Evolutionary conservation across 306 rosid species (phyloP), one percentile per base, ranked within the genome.

Genomic region (Alnus glutinosa): DNA sequence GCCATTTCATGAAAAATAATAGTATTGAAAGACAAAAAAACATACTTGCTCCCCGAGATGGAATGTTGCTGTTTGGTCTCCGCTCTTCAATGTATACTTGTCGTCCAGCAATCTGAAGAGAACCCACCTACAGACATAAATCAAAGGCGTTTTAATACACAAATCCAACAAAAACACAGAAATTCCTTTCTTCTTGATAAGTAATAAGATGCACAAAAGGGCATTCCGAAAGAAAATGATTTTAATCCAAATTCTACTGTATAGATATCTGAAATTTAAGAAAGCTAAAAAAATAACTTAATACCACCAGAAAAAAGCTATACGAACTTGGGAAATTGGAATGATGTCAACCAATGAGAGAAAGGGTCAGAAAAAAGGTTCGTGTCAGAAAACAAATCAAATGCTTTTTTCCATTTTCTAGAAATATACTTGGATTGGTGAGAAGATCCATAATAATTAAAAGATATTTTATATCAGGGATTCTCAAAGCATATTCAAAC

Each of bases 1-100:
- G 55, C 30, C 19, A 71, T 5, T 73, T 18, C 32, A 30, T 7
- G 76, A 39, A 34, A 57, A 52, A 11, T 18, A 69, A 23, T 16
- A 36, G 5, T 34, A 59, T 28, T 28, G 57, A 16, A 70, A 62
- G 32, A 36, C 0, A 34, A 75, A 71, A 42, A 54, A 64, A 64
- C 96, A 36, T 90, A 95, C 99, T 91, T 89, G 92, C 91, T 82
- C 88, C 88, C 78, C 96, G 94, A 73, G 92, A 83, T 50, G 93
- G 92, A 74, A 90, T 89, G 90, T 81, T 88, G 86, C 93, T 93
- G 86, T 89, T 93, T 59, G 94, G 94, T 88, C 99, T 95, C 81
- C 99, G 87, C 88, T 95, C 98, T 87, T 93, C 98, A 55, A 95
- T 95, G 92, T 87, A 91, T 73, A 89, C 94, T 80, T 87, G 96